A percentile compares a stretch with the other conserved stretches of the same genome.
Evolutionary conservation across 2,329 filamentous ascomycete species (phyloP).

Genomic region (Coleophoma crateriformis): DNA sequence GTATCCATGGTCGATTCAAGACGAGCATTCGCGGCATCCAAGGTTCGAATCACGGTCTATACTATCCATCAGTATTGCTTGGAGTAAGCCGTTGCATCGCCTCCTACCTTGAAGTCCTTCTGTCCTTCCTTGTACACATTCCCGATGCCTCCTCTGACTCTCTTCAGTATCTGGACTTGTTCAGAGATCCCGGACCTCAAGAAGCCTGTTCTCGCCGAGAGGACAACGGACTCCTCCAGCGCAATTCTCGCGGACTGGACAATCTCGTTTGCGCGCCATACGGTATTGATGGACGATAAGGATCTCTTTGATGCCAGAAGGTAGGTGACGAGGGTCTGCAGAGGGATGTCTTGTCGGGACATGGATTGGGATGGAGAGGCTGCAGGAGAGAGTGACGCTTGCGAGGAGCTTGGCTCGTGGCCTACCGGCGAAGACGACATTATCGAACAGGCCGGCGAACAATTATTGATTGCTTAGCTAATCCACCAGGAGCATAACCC

Average conservation of each 20-base stretch:
- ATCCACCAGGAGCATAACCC: too few species aligned
- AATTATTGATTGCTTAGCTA: too few species aligned
- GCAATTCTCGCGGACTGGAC: conserved; percentile 69
- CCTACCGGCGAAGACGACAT: conserved; percentile 12
- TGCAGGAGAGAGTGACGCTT: conserved; percentile 18
- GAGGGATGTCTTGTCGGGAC: conserved; percentile 29
- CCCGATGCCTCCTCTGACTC: conserved; percentile 45
- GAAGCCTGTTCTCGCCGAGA: conserved; percentile 66
- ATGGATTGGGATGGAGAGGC: conserved; percentile 14
- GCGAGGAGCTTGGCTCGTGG: conserved; percentile 11
- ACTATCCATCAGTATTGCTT: conserved; percentile 2
- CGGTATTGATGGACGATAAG: conserved; percentile 74
- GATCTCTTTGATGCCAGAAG: conserved; percentile 85
- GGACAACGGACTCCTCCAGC: conserved; percentile 72
- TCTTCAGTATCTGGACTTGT: conserved; percentile 46
- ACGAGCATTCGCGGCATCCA: conserved; percentile 61
- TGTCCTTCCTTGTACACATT: conserved; percentile 52
- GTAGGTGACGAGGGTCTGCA: conserved; percentile 78
- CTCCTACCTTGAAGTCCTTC: conserved; percentile 44
- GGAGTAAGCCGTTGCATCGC: not conserved
- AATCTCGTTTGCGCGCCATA: conserved; percentile 82
- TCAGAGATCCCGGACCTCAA: conserved; percentile 55
- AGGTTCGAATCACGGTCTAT: conserved; percentile 50
- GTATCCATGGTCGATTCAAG: conserved; percentile 62
- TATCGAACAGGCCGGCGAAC: not conserved